Evolutionary conservation across 345 rosid species (phyloP).

Genomic region (Syzygium aromaticum): DNA sequence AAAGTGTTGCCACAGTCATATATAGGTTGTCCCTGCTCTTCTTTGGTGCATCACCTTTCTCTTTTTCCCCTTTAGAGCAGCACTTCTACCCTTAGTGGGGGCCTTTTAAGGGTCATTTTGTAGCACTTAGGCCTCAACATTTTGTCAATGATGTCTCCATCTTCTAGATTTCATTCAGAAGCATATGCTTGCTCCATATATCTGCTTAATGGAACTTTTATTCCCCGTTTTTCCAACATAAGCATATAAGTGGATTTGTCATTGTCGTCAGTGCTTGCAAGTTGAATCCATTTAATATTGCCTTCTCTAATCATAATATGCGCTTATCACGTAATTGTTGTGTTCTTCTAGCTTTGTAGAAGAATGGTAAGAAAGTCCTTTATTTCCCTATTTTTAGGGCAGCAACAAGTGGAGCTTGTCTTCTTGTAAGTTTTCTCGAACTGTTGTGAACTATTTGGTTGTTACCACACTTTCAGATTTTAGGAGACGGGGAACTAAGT

Average conservation of each 20-base stretch:
- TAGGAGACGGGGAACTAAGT: constrained; percentile 76
- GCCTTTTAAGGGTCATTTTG: not conserved
- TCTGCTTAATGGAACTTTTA: not conserved
- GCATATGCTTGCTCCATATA: not conserved
- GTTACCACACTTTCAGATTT: constrained; percentile 35
- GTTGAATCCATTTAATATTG: not conserved
- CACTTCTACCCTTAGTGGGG: not conserved
- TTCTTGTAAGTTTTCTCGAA: not conserved
- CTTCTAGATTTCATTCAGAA: not conserved
- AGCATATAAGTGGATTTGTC: not conserved
- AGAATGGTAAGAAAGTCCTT: not conserved
- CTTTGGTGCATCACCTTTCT: not conserved
- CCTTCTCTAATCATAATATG: not conserved
- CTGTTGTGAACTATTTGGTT: not conserved
- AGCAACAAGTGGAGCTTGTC: not conserved
- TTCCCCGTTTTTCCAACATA: not conserved
- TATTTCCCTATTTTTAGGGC: not conserved
- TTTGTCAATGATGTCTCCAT: not conserved
- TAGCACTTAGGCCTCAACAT: not conserved
- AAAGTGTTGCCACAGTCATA: not conserved
- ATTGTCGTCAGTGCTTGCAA: not conserved
- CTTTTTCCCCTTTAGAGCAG: not conserved
- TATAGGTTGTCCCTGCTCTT: not conserved
- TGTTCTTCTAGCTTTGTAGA: not conserved
- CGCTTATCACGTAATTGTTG: not conserved